Evolutionary conservation across 1,284 basidiomycete genomes (phyloP).

Genomic region (Ceratobasidium sp.): DNA sequence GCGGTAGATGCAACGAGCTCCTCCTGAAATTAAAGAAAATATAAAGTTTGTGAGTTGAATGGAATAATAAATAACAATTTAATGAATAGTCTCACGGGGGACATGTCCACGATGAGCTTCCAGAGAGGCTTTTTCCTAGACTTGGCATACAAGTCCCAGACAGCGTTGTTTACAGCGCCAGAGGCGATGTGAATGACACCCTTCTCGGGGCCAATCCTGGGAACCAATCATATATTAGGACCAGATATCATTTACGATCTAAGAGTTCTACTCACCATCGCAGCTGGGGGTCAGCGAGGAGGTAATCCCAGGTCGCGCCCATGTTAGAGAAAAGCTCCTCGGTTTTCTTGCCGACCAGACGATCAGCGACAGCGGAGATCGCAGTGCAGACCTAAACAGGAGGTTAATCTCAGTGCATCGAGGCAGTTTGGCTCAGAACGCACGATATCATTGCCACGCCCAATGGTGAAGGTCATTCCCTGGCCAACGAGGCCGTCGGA

Average conservation of each 20-base stretch:
- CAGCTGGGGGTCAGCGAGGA: constrained; percentile 87
- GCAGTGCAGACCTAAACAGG: constrained; percentile 74
- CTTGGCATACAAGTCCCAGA: constrained; percentile 62
- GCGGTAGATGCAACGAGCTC: constrained; percentile 86
- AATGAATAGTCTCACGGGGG: constrained; percentile 55
- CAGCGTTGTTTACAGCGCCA: constrained; percentile 62
- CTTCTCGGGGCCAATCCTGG: constrained; percentile 87
- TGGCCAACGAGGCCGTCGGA: constrained; percentile 77
- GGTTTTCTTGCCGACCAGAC: constrained; percentile 84
- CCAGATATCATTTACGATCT: background rate
- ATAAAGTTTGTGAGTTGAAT: constrained; percentile 33
- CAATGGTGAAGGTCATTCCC: constrained; percentile 98
- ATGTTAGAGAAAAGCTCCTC: constrained; percentile 88
- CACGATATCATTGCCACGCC: constrained; percentile 93
- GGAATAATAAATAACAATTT: background rate
- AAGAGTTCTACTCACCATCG: constrained; percentile 71
- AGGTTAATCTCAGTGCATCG: constrained; percentile 31
- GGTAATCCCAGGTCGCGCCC: constrained; percentile 83
- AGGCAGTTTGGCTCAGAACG: constrained; percentile 46
- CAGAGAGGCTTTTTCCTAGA: constrained; percentile 63
- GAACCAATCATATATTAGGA: background rate
- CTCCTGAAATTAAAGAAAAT: constrained; percentile 61
- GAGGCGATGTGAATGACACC: constrained; percentile 65
- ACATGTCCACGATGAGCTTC: constrained; percentile 64
- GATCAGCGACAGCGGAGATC: constrained; percentile 79